Percentiles rank a stretch among this genome's conserved stretches.
Evolutionary conservation across 805 yeast species (phyloP).

Genomic region (Kazachstania martiniae): DNA sequence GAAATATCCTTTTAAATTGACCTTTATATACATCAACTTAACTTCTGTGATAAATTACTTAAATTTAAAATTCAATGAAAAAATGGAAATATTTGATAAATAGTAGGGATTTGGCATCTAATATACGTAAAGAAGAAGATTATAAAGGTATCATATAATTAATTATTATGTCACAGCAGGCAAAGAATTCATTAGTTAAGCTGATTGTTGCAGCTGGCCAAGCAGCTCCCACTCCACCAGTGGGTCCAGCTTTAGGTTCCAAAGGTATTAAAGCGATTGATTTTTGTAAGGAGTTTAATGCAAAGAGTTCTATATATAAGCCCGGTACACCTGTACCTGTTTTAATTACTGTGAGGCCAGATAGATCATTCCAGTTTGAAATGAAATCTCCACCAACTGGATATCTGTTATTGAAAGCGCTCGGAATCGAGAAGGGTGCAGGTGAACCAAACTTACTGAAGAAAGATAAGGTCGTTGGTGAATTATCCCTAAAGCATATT

Average conservation of each 20-base stretch:
- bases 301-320: slow-evolving; percentile 78
- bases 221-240: slow-evolving; percentile 98
- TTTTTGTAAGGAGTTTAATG: slow-evolving; percentile 96
- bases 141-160: too few species aligned
- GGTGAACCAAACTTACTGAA: slow-evolving; percentile 34
- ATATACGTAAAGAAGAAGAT: too few species aligned
- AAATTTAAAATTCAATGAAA: too few species aligned
- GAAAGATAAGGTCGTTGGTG: slow-evolving; percentile 40
- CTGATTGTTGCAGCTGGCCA: slow-evolving; percentile 93
- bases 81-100: too few species aligned
- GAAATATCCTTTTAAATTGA: too few species aligned
- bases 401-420: slow-evolving; percentile 68
- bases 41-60: too few species aligned
- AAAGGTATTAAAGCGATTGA: slow-evolving; percentile 98
- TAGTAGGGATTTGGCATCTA: too few species aligned
- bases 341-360: slow-evolving; percentile 78
- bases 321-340: slow-evolving; percentile 91
- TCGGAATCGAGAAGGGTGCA: slow-evolving; percentile 66
- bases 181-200: slow-evolving; percentile 65
- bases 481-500: slow-evolving; percentile 69
- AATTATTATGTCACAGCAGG: slow-evolving; percentile 28
- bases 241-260: slow-evolving; percentile 97
- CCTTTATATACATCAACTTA: too few species aligned
- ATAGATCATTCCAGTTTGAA: slow-evolving; percentile 77
- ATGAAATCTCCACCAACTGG: slow-evolving; percentile 88